These are phyloP conservation scores for Cercospora zeae-maydis DNA, from an alignment of 2,329 filamentous ascomycete genomes.

Conservation along the genomic window DNA sequence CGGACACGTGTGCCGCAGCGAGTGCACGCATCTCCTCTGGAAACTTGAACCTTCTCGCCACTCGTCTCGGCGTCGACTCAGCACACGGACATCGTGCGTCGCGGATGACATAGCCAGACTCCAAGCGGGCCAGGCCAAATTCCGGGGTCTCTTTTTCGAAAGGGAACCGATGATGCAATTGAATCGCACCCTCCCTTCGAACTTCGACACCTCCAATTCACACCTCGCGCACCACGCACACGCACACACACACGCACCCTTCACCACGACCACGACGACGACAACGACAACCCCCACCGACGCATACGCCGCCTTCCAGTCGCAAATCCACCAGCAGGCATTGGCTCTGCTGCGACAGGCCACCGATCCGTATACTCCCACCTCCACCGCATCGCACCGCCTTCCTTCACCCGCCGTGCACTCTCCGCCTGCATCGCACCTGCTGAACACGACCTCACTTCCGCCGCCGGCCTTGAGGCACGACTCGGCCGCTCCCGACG, in stretches of 20 bases:
- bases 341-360: slow-evolving; percentile 13
- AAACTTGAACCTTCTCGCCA: slow-evolving; percentile 7
- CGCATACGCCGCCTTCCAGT: slow-evolving; percentile 1
- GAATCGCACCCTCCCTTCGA: neutral
- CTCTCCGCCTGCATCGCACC: slow-evolving; percentile 1
- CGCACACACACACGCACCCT: neutral
- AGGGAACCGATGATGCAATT: slow-evolving; percentile 3
- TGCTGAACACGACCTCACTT: neutral
- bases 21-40: neutral
- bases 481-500: slow-evolving; percentile 17
- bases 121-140: neutral
- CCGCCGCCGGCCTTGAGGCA: slow-evolving; percentile 6
- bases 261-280: neutral
- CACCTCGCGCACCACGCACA: neutral
- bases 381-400: neutral
- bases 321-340: slow-evolving; percentile 14
- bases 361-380: neutral
- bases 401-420: slow-evolving; percentile 1
- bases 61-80: neutral
- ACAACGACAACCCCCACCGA: neutral
- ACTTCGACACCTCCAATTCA: slow-evolving; percentile 5
- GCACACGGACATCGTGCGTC: neutral
- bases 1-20: neutral
- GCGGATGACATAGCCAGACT: slow-evolving; percentile 4
- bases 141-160: slow-evolving; percentile 2